phyloP scores from a whole-genome alignment of 2,329 filamentous ascomycete genomes.

The Biscogniauxia sp. region DNA sequence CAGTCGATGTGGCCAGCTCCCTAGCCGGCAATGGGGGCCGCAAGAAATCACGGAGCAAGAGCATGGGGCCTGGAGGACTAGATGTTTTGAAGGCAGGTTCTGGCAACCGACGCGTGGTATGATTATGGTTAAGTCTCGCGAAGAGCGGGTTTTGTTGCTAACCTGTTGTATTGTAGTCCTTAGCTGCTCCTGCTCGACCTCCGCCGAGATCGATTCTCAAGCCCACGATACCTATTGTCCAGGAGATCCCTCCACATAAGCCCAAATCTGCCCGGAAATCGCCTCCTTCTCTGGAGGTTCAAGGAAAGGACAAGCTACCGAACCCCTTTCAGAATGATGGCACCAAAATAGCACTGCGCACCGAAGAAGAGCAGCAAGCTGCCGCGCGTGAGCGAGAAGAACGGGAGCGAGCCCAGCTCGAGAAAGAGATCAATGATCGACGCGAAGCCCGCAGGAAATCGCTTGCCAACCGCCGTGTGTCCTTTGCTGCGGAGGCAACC shows the following conservation, averaged over 20 bases:
- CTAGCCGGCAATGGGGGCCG: slow-evolving; percentile 46
- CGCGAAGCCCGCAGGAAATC: slow-evolving; percentile 90
- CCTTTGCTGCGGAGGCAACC: slow-evolving; percentile 95
- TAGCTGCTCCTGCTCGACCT: slow-evolving; percentile 50
- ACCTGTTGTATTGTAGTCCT: slow-evolving; percentile 42
- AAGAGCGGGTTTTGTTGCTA: slow-evolving; percentile 12
- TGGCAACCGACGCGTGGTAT: slow-evolving; percentile 79
- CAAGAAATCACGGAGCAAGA: slow-evolving; percentile 87
- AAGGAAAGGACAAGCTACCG: slow-evolving; percentile 39
- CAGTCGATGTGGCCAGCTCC: slow-evolving; percentile 59
- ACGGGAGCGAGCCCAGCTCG: slow-evolving; percentile 55
- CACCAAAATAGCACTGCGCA: slow-evolving; percentile 63
- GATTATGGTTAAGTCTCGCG: slow-evolving; percentile 16
- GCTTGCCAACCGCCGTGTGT: slow-evolving; percentile 87
- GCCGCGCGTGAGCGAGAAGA: slow-evolving; percentile 69
- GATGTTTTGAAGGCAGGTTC: slow-evolving; percentile 74
- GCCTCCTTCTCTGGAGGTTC: slow-evolving; percentile 38
- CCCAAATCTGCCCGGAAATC: slow-evolving; percentile 52
- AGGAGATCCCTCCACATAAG: slow-evolving; percentile 66
- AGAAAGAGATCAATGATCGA: slow-evolving; percentile 65
- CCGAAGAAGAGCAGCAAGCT: slow-evolving; percentile 69
- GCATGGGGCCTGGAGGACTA: slow-evolving; percentile 86
- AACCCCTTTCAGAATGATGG: slow-evolving; percentile 46
- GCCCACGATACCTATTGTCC: slow-evolving; percentile 66
- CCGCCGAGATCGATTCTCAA: slow-evolving; percentile 74